phyloP scores from a whole-genome alignment of 2,329 filamentous ascomycete genomes.

The Sarocladium kiliense region DNA sequence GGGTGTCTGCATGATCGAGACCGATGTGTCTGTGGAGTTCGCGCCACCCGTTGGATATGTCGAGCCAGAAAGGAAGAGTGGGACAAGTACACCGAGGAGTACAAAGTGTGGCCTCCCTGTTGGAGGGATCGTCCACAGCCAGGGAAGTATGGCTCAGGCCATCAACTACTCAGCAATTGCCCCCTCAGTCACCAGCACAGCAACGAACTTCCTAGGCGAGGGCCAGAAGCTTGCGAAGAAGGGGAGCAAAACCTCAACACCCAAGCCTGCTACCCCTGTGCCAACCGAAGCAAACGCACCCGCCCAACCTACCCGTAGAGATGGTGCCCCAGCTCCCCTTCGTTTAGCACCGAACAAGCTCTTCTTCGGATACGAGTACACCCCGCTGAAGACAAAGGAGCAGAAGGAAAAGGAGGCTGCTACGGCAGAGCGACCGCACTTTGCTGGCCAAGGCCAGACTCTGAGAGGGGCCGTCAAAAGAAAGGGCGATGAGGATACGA shows the following conservation, averaged over 20 bases:
- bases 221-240: conserved; percentile 89
- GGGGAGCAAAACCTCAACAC: conserved; percentile 56
- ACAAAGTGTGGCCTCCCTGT: conserved; percentile 58
- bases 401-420: conserved; percentile 63
- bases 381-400: conserved; percentile 75
- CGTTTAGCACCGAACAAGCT: conserved; percentile 82
- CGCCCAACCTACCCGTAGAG: conserved; percentile 35
- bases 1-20: conserved; percentile 92
- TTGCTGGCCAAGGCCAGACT: conserved; percentile 81
- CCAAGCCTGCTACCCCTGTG: conserved; percentile 69
- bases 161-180: conserved; percentile 95
- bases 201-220: conserved; percentile 73
- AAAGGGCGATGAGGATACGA: conserved; percentile 52
- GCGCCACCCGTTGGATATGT: conserved; percentile 91
- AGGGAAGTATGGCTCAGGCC: conserved; percentile 94
- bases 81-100: conserved; percentile 82
- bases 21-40: conserved; percentile 94
- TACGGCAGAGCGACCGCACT: conserved; percentile 63
- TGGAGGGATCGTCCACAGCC: conserved; percentile 72
- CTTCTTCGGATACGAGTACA: conserved; percentile 94
- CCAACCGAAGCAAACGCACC: conserved; percentile 23
- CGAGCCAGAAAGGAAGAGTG: conserved; percentile 72
- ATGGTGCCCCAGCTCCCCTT: conserved; percentile 80
- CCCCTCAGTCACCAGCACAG: conserved; percentile 64
- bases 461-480: conserved; percentile 66